A percentile compares a stretch with the other conserved stretches of the same genome.
Evolutionary conservation across 169 alveolate species (phyloP).

Genomic region (Plasmodium adleri): DNA sequence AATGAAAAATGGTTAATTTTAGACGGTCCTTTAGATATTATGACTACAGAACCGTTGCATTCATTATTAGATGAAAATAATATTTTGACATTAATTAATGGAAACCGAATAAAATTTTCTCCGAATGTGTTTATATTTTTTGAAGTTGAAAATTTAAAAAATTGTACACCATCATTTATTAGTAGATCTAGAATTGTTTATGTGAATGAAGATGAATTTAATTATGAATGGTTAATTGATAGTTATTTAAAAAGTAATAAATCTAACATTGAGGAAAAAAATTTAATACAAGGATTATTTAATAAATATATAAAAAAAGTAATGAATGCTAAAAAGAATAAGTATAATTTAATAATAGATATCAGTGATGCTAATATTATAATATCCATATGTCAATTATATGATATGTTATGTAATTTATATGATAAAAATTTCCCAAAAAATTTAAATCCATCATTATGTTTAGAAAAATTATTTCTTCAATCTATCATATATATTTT

Average conservation of each 20-base stretch:
- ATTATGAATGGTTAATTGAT: conserved; percentile 77
- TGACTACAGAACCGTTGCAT: conserved; percentile 99
- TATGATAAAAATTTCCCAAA: conserved; percentile 73
- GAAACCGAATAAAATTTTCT: conserved; percentile 95
- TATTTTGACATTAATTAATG: conserved; percentile 96
- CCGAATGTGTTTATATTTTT: conserved; percentile 87
- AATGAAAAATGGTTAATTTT: conserved; percentile 97
- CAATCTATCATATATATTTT: conserved; percentile 69
- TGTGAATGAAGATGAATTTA: conserved; percentile 95
- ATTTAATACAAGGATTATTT: conserved; percentile 73
- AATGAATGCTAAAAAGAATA: conserved; percentile 69
- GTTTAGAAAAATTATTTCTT: conserved; percentile 74
- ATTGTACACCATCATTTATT: conserved; percentile 98
- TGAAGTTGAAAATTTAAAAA: conserved; percentile 95
- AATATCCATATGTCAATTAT: conserved; percentile 69
- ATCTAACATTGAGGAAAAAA: conserved; percentile 48
- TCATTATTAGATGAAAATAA: conserved; percentile 98
- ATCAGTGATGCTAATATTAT: conserved; percentile 74
- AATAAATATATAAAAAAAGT: conserved; percentile 71
- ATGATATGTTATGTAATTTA: conserved; percentile 73
- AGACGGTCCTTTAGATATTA: conserved; percentile 99
- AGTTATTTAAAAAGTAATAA: conserved; percentile 57
- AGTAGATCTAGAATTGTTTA: conserved; percentile 99
- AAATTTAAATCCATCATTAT: conserved; percentile 62
- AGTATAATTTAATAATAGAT: conserved; percentile 60